Percentiles rank a stretch among this genome's conserved stretches.
phyloP scores from a whole-genome alignment of 1,284 basidiomycete genomes.

The Microbotryum lychnidis-dioicae region DNA sequence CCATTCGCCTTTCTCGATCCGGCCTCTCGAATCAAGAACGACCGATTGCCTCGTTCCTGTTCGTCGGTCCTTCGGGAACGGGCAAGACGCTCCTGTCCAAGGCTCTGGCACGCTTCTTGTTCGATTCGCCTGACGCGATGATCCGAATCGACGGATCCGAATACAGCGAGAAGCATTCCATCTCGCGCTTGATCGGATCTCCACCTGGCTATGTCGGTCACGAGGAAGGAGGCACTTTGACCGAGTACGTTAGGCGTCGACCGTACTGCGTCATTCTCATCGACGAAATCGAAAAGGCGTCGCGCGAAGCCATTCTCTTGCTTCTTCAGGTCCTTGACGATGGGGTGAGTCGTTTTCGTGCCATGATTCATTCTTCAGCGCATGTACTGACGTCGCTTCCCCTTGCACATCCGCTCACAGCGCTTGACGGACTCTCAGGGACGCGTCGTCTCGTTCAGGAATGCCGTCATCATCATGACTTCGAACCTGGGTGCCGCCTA shows the following conservation, averaged over 20 bases:
- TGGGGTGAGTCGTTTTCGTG: conserved; percentile 31
- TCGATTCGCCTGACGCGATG: conserved; percentile 50
- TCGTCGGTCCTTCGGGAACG: conserved; percentile 45
- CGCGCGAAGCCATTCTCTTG: conserved; percentile 49
- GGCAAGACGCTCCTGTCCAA: conserved; percentile 49
- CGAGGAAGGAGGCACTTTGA: conserved; percentile 70
- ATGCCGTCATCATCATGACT: conserved; percentile 47
- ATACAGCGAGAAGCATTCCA: conserved; percentile 49
- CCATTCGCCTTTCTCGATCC: conserved; percentile 51
- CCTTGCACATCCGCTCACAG: no score
- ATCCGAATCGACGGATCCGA: conserved; percentile 50
- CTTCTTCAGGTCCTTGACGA: conserved; percentile 54
- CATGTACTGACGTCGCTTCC: not conserved
- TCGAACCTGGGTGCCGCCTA: conserved; percentile 49
- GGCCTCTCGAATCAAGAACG: conserved; percentile 50
- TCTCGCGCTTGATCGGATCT: conserved; percentile 48
- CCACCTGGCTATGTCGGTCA: conserved; percentile 77
- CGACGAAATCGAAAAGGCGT: conserved; percentile 48
- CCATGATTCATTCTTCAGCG: not conserved
- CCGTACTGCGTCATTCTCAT: conserved; percentile 45
- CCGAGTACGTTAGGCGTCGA: conserved; percentile 45
- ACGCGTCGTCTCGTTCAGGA: conserved; percentile 35
- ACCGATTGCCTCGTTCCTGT: conserved; percentile 50
- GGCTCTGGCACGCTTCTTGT: conserved; percentile 48
- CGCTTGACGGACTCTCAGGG: conserved; percentile 31